These are phyloP conservation scores for Phytophthora gonapodyides DNA, from an alignment of 352 stramenopile species.

Conservation along the genomic window DNA sequence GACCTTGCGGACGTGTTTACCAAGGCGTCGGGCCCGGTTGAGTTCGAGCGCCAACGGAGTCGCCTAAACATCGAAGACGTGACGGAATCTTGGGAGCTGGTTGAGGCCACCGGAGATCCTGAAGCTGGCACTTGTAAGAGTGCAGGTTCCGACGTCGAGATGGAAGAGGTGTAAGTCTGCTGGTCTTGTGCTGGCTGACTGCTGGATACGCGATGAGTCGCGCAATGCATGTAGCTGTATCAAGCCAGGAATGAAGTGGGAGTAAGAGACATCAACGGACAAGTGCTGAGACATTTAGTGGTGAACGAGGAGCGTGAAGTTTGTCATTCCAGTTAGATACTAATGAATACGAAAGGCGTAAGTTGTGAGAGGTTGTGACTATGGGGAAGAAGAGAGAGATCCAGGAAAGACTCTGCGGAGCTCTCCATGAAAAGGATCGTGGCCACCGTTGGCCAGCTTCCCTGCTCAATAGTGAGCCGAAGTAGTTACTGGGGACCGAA, in stretches of 20 bases:
- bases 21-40: not conserved
- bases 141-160: not conserved
- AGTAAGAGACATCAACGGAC: conserved; percentile 6
- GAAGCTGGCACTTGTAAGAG: too few species aligned
- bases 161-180: conserved; percentile 4
- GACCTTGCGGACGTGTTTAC: conserved; percentile 4
- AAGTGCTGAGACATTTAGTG: not conserved
- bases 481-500: not conserved
- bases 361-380: conserved; percentile 7
- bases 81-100: not conserved
- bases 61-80: conserved; percentile 5
- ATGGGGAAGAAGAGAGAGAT: not conserved
- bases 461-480: not conserved
- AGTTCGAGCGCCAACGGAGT: conserved; percentile 4
- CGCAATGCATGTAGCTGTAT: not conserved
- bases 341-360: conserved; percentile 2
- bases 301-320: not conserved
- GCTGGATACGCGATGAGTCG: too few species aligned
- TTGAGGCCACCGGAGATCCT: not conserved
- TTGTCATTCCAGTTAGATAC: conserved; percentile 3
- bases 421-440: not conserved
- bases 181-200: not conserved
- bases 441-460: conserved; percentile 1
- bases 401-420: not conserved
- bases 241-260: conserved; percentile 7